phyloP scores from a whole-genome alignment of 2,329 filamentous ascomycete genomes.

The Cryphonectria naterciae region DNA sequence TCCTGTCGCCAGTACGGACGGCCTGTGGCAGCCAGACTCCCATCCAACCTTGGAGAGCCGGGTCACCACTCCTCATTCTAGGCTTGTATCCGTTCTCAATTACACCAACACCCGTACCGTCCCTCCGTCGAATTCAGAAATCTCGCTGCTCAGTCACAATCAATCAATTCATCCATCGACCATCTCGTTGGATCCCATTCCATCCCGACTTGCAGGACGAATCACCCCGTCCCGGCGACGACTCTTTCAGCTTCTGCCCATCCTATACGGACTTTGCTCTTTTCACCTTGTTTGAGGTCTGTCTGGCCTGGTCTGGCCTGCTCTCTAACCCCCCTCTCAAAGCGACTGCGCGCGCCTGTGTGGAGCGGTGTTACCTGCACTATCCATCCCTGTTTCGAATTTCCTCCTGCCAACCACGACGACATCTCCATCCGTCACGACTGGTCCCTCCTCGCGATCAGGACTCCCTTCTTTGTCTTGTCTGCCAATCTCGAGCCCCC shows the following conservation, averaged over 20 bases:
- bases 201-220: background rate
- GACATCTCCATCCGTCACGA: slow-evolving; percentile 8
- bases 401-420: slow-evolving; percentile 24
- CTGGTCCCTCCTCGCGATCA: background rate
- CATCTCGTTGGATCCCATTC: background rate
- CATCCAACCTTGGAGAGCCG: background rate
- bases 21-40: slow-evolving; percentile 1
- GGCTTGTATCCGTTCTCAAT: slow-evolving; percentile 5
- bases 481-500: slow-evolving; percentile 5
- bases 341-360: slow-evolving; percentile 1
- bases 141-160: background rate
- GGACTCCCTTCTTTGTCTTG: background rate
- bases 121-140: background rate
- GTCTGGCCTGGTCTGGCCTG: slow-evolving; percentile 10
- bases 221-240: slow-evolving; percentile 8
- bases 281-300: slow-evolving; percentile 7
- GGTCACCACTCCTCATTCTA: slow-evolving; percentile 1
- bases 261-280: background rate
- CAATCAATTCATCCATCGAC: background rate
- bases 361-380: slow-evolving; percentile 17
- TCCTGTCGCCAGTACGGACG: slow-evolving; percentile 2
- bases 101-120: slow-evolving; percentile 3
- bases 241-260: background rate
- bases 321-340: background rate
- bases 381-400: slow-evolving; percentile 22